A percentile compares a stretch with the other conserved stretches of the same genome.
These are phyloP conservation scores for Mrakia gelida DNA, from an alignment of 768 basidiomycete genomes.

Conservation along the genomic window DNA sequence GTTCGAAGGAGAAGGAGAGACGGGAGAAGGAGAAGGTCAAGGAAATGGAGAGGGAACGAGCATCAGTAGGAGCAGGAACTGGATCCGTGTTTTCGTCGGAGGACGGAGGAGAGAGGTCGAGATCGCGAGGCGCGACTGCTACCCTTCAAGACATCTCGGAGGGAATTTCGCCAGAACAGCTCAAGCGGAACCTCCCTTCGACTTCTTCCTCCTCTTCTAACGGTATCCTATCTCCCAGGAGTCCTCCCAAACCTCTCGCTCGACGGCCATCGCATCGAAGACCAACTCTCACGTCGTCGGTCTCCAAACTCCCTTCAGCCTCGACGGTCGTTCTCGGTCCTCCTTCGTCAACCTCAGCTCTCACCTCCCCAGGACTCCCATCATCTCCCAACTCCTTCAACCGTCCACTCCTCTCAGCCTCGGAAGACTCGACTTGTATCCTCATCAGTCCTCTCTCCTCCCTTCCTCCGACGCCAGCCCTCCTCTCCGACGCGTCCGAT, in stretches of 20 bases:
- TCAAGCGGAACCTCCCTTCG: not conserved
- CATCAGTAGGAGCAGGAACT: not conserved
- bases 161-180: not conserved
- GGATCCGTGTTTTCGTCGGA: not conserved
- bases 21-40: not conserved
- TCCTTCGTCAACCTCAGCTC: not conserved
- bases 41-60: not conserved
- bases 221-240: not conserved
- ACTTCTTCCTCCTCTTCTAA: not conserved
- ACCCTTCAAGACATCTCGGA: not conserved
- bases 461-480: not conserved
- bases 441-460: not conserved
- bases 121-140: not conserved
- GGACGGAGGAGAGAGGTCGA: not conserved
- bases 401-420: not conserved
- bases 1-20: slow-evolving; percentile 2
- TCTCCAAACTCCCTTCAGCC: not conserved
- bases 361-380: not conserved
- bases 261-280: not conserved
- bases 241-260: not conserved
- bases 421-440: not conserved
- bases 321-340: not conserved
- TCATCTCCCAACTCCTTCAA: not conserved
- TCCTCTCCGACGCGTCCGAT: not conserved
- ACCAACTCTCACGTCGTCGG: not conserved